Evolutionary conservation across 805 yeast species (phyloP), one percentile per base, ranked within the genome.

Genomic region (Ogataea trehaloabstinens): DNA sequence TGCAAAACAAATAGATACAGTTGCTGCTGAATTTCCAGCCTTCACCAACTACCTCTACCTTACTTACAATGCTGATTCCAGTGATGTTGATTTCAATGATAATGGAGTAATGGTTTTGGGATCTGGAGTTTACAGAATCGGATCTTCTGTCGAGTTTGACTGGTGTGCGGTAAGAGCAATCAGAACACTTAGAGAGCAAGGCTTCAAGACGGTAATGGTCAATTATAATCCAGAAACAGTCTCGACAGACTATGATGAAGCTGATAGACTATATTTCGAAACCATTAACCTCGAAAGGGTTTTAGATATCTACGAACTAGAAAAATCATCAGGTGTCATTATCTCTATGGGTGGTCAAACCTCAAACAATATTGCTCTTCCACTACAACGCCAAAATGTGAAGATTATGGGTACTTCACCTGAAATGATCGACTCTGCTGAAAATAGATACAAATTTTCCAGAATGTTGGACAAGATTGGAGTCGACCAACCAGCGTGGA

Each of bases 291-390:
- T 90, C 56, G 99, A 91, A 72, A 78, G 97, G 63, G 91, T 91
- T 21, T 72, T 91, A 58, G 99, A 91, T 70, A 89, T 91, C 54
- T 93, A 91, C 62, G 96, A 91, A 63, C 68, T 88, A 41, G 98
- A 93, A 71, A 77, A 79, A 53, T 83, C 96, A 28, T 67, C 80
- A 10, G 99, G 98, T 72, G 97, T 91, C 42, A 81, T 91, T 44
- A 87, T 91, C 48, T 83, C 97, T 41, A 89, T 91, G 95, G 99
- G 99, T 76, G 99, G 99, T 62, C 99, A 91, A 71, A 87, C 96
- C 24, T 87, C 98, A 11, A 90, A 91, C 72, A 91, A 91, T 67
- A 91, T 91, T 70, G 98, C 98, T 18, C 74, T 91, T 60, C 80
- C 90, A 40, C 74, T 91, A 60, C 88, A 89, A 68, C 82, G 96